Base-by-base conservation (phyloP, 495 filamentous ascomycete genomes). In the Amniculicola lignicola region DNA sequence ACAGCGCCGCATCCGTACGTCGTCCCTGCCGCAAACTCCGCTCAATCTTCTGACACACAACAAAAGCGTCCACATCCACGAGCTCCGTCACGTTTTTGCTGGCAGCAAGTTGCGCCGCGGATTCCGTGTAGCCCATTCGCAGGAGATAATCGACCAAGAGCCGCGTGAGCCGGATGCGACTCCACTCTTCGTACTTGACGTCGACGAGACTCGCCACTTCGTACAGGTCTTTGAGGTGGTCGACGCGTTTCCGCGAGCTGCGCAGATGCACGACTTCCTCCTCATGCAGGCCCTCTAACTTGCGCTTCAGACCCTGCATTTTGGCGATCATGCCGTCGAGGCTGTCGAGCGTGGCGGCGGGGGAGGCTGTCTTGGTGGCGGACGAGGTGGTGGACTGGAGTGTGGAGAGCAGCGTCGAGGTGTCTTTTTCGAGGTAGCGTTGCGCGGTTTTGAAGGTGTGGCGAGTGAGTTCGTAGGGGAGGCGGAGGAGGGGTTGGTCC, bases 401-500 rank as follows among this genome's bases (percentile, higher is more conserved):
- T 25, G 80, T 71, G 28, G 79, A 79, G 57, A 87, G 80, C 39
- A 96, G 73, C 63, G 78, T 74, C 48, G 83, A 81, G 56, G 81
- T 82, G 51, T 91, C 87, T 61, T 84, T 83, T 66, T 97, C 93
- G 64, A 94, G 80, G 51, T 81, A 73, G 57, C 86, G 81, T 66
- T 95, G 93, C 16, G 89, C 85, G 0, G 83, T 80, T 65, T 96
- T 95, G 74, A 96, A 91, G 68, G 95, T 97, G 66, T 89, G 87
- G 48, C 93, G 87, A 36, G 89, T 82, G 48, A 97, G 83, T 69
- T 96, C 92, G 69, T 89, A 82, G 18, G 93, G 93, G 3, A 96
- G 78, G 18, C 90, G 87, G 62, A 98, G 85, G 57, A 96, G 88
- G 21, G 93, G 87, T 82, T 97, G 92, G 70, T 98, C 93, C 91